A percentile compares a stretch with the other conserved stretches of the same genome.
These are phyloP conservation scores for Scytalidium sp. DNA, from an alignment of 2,329 filamentous ascomycete species.

Conservation along the genomic window DNA sequence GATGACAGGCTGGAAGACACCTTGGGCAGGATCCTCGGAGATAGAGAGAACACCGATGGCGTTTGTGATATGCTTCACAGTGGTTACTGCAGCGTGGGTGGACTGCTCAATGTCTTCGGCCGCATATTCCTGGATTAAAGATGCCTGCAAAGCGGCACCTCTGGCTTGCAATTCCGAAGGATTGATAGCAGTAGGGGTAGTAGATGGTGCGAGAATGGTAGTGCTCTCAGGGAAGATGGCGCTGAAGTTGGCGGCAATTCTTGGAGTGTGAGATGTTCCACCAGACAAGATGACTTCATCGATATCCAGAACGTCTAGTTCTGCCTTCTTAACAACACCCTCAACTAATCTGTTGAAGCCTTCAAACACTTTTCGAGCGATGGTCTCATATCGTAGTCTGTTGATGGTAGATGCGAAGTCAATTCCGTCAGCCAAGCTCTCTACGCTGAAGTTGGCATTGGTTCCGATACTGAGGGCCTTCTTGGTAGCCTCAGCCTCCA, in stretches of 20 bases:
- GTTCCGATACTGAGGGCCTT: constrained; percentile 85
- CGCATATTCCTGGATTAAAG: constrained; percentile 91
- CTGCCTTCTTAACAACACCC: constrained; percentile 85
- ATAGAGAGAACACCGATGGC: constrained; percentile 82
- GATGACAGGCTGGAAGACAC: constrained; percentile 78
- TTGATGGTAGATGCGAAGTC: constrained; percentile 94
- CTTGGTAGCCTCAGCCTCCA: constrained; percentile 88
- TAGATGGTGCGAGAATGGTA: constrained; percentile 77
- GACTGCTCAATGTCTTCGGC: constrained; percentile 91
- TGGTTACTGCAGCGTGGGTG: constrained; percentile 91
- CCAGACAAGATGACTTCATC: constrained; percentile 93
- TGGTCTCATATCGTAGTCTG: constrained; percentile 86
- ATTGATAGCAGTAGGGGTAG: constrained; percentile 76
- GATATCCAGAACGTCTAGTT: constrained; percentile 86
- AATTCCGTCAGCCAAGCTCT: constrained; percentile 82
- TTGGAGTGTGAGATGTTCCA: constrained; percentile 89
- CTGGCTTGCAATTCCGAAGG: constrained; percentile 86
- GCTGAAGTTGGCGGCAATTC: constrained; percentile 79
- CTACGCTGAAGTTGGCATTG: constrained; percentile 89
- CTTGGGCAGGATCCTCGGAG: constrained; percentile 53
- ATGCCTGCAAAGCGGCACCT: constrained; percentile 93
- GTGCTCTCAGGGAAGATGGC: constrained; percentile 80
- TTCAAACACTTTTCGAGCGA: constrained; percentile 81
- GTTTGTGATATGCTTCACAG: constrained; percentile 84
- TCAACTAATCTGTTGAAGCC: constrained; percentile 85